Percentiles rank a stretch among this genome's conserved stretches.
These are phyloP conservation scores for Sanguinoderma infundibulare DNA, from an alignment of 1,284 basidiomycete species.

Conservation along the genomic window DNA sequence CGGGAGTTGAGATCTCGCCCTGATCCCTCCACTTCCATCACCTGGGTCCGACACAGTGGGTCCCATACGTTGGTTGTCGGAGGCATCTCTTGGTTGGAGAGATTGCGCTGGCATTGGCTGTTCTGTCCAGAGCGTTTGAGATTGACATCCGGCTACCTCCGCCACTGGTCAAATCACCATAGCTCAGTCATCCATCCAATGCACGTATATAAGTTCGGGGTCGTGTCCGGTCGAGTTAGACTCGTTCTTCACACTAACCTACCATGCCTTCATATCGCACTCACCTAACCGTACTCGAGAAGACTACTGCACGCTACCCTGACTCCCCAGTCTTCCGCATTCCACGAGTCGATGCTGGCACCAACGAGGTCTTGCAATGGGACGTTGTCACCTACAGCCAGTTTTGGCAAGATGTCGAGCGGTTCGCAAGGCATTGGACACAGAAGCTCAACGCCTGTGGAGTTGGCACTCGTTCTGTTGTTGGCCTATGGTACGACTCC, in stretches of 20 bases:
- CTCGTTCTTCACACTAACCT: slow-evolving; percentile 17
- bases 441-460: slow-evolving; percentile 44
- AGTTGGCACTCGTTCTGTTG: slow-evolving; percentile 56
- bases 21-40: slow-evolving; percentile 23
- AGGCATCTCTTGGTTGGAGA: slow-evolving; percentile 11
- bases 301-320: slow-evolving; percentile 48
- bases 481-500: slow-evolving; percentile 64
- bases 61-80: slow-evolving; percentile 14
- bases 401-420: slow-evolving; percentile 58
- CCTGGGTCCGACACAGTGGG: slow-evolving; percentile 3
- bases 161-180: slow-evolving; percentile 22
- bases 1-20: slow-evolving; percentile 22
- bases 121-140: slow-evolving; percentile 25
- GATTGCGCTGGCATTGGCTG: slow-evolving; percentile 23
- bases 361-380: slow-evolving; percentile 48
- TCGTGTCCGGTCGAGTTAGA: background rate
- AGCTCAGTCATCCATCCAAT: slow-evolving; percentile 22
- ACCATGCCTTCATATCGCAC: slow-evolving; percentile 37
- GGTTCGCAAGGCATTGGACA: slow-evolving; percentile 60
- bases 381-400: slow-evolving; percentile 53
- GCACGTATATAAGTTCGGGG: slow-evolving; percentile 19
- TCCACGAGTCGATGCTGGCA: slow-evolving; percentile 44
- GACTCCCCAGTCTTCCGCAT: slow-evolving; percentile 53
- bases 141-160: slow-evolving; percentile 25
- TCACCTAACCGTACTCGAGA: slow-evolving; percentile 56